phyloP scores from a whole-genome alignment of 495 filamentous ascomycete genomes.

The Talaromyces ruber region DNA sequence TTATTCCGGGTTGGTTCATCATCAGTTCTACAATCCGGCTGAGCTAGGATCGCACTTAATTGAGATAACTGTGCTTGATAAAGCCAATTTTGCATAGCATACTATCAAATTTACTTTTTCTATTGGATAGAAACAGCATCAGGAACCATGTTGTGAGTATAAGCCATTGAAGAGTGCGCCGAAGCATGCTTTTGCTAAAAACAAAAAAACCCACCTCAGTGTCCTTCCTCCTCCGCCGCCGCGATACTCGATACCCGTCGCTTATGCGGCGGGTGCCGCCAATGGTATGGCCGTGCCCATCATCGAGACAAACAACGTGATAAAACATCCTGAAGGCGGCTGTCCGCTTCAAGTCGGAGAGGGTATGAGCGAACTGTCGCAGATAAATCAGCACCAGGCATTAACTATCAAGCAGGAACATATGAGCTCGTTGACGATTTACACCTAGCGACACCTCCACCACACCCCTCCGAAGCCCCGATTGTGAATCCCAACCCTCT shows the following conservation, averaged over 20 bases:
- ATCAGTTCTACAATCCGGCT: neutral
- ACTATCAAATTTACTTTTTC: neutral
- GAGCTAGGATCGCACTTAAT: neutral
- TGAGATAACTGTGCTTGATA: neutral
- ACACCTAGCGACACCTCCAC: conserved; percentile 86
- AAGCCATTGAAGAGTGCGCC: neutral
- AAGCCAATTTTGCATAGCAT: neutral
- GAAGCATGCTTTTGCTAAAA: neutral
- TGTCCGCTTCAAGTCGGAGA: conserved; percentile 82
- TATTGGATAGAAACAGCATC: neutral
- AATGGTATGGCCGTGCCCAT: conserved; percentile 58
- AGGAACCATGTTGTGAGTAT: conserved; percentile 31
- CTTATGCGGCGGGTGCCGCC: conserved; percentile 56
- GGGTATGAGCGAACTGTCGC: conserved; percentile 44
- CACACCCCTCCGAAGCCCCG: conserved; percentile 88
- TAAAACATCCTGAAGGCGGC: conserved; percentile 65
- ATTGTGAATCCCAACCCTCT: conserved; percentile 81
- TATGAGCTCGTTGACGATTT: conserved; percentile 85
- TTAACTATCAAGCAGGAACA: conserved; percentile 47
- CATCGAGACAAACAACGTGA: conserved; percentile 85
- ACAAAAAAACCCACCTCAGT: too few relatives aligned
- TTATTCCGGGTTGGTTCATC: neutral
- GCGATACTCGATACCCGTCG: conserved; percentile 61
- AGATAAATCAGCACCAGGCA: neutral
- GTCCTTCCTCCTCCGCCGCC: conserved; percentile 81